A percentile compares a stretch with the other conserved stretches of the same genome.
phyloP scores from a whole-genome alignment of 2,329 filamentous ascomycete species.

The Alternaria viburni region DNA sequence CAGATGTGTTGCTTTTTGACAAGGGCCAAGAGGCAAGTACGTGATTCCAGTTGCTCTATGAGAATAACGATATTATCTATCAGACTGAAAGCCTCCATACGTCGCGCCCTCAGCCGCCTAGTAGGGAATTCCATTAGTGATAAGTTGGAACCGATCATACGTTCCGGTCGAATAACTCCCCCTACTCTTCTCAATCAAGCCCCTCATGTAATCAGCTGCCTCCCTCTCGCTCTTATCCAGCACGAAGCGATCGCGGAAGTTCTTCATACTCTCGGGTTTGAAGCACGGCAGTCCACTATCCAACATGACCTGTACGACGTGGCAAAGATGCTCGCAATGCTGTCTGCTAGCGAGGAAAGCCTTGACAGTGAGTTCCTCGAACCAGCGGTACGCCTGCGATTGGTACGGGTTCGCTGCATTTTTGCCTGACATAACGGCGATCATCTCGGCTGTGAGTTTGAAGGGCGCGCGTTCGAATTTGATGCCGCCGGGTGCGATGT shows the following conservation, averaged over 20 bases:
- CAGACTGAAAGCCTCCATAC: not conserved
- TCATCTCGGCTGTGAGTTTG: slow-evolving; percentile 97
- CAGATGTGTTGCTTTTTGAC: not conserved
- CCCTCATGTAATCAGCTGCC: slow-evolving; percentile 92
- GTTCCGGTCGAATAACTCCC: slow-evolving; percentile 89
- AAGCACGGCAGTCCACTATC: slow-evolving; percentile 96
- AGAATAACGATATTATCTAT: not conserved
- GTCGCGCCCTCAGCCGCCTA: slow-evolving; percentile 50
- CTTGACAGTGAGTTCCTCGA: slow-evolving; percentile 96
- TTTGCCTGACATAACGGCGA: slow-evolving; percentile 93
- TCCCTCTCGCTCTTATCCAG: slow-evolving; percentile 90
- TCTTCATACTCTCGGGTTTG: slow-evolving; percentile 91
- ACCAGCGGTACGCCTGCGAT: slow-evolving; percentile 90
- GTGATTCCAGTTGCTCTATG: not conserved
- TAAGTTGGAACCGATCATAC: slow-evolving; percentile 96
- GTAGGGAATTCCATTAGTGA: slow-evolving; percentile 97
- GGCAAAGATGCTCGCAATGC: slow-evolving; percentile 85
- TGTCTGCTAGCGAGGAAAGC: slow-evolving; percentile 88
- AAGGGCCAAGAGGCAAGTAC: not conserved
- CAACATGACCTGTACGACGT: slow-evolving; percentile 93
- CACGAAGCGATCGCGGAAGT: slow-evolving; percentile 92
- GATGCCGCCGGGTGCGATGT: slow-evolving; percentile 95
- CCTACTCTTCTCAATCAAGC: slow-evolving; percentile 87
- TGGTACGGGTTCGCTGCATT: slow-evolving; percentile 57
- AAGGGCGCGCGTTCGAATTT: slow-evolving; percentile 98